phyloP scores from a whole-genome alignment of 1,284 basidiomycete genomes.

The Ceratobasidium theobromae region DNA sequence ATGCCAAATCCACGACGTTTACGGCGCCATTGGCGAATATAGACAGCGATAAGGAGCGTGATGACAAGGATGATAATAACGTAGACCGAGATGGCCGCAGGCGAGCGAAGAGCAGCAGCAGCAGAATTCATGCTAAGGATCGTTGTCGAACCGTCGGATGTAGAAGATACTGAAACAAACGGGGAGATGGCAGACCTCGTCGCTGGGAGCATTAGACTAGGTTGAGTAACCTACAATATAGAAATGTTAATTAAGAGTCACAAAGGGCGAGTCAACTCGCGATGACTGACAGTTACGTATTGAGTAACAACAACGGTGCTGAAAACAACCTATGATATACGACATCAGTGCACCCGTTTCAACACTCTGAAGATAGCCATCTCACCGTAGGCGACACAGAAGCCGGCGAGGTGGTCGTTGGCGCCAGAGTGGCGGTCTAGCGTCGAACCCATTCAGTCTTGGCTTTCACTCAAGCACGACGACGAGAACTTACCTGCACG shows the following conservation, averaged over 20 bases:
- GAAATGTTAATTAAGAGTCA: no score
- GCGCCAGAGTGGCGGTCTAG: neutral
- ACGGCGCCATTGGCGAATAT: constrained; percentile 19
- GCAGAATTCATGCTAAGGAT: neutral
- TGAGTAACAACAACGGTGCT: constrained; percentile 13
- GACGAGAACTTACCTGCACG: neutral
- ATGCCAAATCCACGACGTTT: no score
- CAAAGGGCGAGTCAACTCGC: no score
- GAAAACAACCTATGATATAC: neutral
- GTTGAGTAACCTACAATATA: no score
- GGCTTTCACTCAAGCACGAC: neutral
- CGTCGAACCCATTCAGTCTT: neutral
- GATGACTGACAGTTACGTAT: neutral
- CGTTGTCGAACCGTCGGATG: no score
- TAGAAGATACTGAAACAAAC: no score
- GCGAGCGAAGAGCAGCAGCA: neutral
- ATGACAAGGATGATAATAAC: constrained; percentile 1
- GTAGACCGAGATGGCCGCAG: constrained; percentile 19
- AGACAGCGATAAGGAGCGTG: neutral
- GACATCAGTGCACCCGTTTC: neutral
- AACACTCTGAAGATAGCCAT: neutral
- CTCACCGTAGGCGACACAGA: neutral
- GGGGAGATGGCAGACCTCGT: no score
- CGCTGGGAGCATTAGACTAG: no score
- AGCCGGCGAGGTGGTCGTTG: neutral